A percentile compares a stretch with the other conserved stretches of the same genome.
These are phyloP conservation scores for Colletotrichum lini DNA, from an alignment of 2,329 filamentous ascomycete genomes.

Conservation along the genomic window DNA sequence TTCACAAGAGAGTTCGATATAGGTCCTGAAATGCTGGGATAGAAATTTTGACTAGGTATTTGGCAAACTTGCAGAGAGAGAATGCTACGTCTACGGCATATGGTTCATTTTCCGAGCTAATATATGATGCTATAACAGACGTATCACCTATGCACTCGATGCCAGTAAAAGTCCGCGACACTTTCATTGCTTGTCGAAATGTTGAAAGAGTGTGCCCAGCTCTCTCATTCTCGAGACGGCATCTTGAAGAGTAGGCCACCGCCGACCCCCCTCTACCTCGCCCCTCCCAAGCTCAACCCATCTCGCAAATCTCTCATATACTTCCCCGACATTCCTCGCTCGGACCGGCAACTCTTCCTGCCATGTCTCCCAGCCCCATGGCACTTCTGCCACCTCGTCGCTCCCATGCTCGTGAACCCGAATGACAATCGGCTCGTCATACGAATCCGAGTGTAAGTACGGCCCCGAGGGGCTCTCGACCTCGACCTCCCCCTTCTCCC, in stretches of 20 bases:
- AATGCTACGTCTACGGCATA: not conserved
- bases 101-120: not conserved
- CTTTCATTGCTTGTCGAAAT: not conserved
- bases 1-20: not conserved
- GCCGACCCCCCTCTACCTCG: conserved; percentile 43
- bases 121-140: not conserved
- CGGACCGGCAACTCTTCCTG: conserved; percentile 61
- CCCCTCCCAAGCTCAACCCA: conserved; percentile 37
- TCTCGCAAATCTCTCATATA: conserved; percentile 70
- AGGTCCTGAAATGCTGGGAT: no score
- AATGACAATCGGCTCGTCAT: conserved; percentile 59
- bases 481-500: conserved; percentile 65
- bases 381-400: conserved; percentile 58
- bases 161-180: not conserved
- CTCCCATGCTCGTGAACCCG: conserved; percentile 65
- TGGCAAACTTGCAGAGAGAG: not conserved
- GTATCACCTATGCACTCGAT: not conserved
- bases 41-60: not conserved
- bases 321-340: conserved; percentile 64
- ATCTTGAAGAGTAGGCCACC: conserved; percentile 56
- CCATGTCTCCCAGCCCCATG: conserved; percentile 62
- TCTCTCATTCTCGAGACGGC: conserved; percentile 64
- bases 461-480: conserved; percentile 23
- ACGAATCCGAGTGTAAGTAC: conserved; percentile 48
- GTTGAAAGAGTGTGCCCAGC: conserved; percentile 53